Base-by-base conservation (phyloP, 2,329 filamentous ascomycete genomes). In the Paecilomyces formosus region DNA sequence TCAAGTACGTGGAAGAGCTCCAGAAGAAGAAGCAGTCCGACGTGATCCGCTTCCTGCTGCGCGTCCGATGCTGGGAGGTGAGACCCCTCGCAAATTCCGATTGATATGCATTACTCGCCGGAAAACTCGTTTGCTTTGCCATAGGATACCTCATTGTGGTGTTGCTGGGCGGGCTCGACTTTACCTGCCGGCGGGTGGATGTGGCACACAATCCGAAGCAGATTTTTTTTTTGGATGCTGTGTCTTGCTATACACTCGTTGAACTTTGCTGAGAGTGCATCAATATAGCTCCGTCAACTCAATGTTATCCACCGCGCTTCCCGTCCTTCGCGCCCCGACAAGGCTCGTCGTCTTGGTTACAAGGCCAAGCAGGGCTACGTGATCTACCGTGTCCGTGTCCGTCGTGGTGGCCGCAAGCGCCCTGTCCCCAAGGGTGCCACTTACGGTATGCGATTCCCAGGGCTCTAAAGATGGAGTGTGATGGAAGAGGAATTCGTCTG, bases 1-100 rank as follows among this genome's bases (percentile, higher is more conserved):
- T 97, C 82, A 99, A 99, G 85, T 99, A 96, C 86, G 91, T 99
- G 84, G 95, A 99, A 88, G 94, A 99, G 88, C 89, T 99, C 85
- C 92, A 97, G 82, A 97, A 99, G 92, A 97, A 96, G 91, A 99
- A 99, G 92, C 94, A 99, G 89, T 96, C 91, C 81, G 94, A 99
- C 87, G 89, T 99, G 78, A 90, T 97, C 85, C 92, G 92, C 85
- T 99, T 99, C 88, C 89, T 99, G 84, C 91, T 97, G 82, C 93
- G 92, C 81, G 92, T 96, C 79, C 92, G 94, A 84, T 99, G 94
- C 92, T 99, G 94, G 94, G 94, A 99, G 90, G 93, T 81, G 77
- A 80, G 77, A 76, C 67, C 67, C 67, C 64, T 65, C 60, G 60
- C 60, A 65, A 63, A 64, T 64, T 66, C 68, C 70, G 67, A 70